These are phyloP conservation scores for Ophioceras dolichostomum DNA, from an alignment of 2,329 filamentous ascomycete genomes.

Conservation along the genomic window DNA sequence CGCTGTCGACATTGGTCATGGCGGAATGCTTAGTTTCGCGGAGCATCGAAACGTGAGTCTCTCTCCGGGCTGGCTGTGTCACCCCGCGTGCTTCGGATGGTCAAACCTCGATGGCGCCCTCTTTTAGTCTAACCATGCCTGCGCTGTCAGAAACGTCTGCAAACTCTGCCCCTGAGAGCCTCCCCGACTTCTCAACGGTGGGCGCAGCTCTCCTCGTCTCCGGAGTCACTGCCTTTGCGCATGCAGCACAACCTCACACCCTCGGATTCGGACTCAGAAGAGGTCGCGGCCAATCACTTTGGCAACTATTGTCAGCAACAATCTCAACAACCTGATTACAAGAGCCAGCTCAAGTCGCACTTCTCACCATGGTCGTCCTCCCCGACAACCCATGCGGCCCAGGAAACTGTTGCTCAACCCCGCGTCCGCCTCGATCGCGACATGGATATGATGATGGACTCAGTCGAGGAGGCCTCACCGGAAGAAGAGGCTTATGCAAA, in stretches of 20 bases:
- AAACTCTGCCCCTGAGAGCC: constrained; percentile 37
- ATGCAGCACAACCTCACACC: constrained; percentile 23
- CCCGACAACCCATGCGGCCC: not conserved
- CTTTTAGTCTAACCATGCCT: too few species aligned
- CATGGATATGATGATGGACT: constrained; percentile 38
- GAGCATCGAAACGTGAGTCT: constrained; percentile 36
- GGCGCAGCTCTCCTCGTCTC: constrained; percentile 10
- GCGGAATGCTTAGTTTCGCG: constrained; percentile 26
- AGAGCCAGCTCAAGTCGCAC: constrained; percentile 1
- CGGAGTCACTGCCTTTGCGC: constrained; percentile 12
- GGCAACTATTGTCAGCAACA: constrained; percentile 1
- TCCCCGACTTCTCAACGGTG: constrained; percentile 27
- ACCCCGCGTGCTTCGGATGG: too few species aligned
- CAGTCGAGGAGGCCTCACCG: constrained; percentile 10
- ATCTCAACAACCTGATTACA: constrained; percentile 2
- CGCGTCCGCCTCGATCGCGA: constrained; percentile 23
- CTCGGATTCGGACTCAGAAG: constrained; percentile 26
- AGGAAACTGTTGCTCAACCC: not conserved
- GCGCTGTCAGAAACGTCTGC: constrained; percentile 36
- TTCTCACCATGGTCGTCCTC: constrained; percentile 1
- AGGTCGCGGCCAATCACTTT: constrained; percentile 10
- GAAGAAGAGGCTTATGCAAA: constrained; percentile 1
- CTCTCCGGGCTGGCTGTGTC: too few species aligned
- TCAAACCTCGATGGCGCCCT: too few species aligned
- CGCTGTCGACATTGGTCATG: constrained; percentile 19